A percentile compares a stretch with the other conserved stretches of the same genome.
phyloP scores from a whole-genome alignment of 306 rosid genomes.

The Dryas alaskensis region DNA sequence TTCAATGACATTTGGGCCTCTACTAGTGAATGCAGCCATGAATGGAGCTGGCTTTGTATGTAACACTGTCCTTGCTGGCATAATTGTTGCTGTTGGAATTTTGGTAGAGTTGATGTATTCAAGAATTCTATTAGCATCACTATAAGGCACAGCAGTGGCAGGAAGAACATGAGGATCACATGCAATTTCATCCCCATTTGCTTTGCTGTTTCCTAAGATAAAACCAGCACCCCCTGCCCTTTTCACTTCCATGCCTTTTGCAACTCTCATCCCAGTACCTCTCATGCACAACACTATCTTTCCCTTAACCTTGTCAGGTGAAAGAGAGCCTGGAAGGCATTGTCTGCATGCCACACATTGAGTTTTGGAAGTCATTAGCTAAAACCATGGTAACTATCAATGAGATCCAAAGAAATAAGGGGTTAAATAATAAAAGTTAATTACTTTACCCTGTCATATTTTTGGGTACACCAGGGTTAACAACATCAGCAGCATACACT shows the following conservation, averaged over 20 bases:
- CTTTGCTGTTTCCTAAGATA: constrained; percentile 53
- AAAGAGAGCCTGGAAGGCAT: constrained; percentile 64
- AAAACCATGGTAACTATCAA: neutral
- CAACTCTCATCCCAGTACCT: constrained; percentile 55
- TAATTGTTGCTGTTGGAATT: constrained; percentile 54
- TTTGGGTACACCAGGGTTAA: constrained; percentile 30
- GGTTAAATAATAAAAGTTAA: neutral
- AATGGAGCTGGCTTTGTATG: constrained; percentile 75
- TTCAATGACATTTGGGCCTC: constrained; percentile 87
- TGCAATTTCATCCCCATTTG: constrained; percentile 45
- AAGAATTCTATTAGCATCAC: constrained; percentile 43
- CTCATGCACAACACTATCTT: constrained; percentile 80
- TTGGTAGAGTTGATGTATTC: constrained; percentile 47
- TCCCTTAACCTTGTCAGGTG: constrained; percentile 55
- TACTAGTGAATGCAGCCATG: constrained; percentile 69
- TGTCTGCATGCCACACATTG: constrained; percentile 41
- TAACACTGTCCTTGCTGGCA: constrained; percentile 57
- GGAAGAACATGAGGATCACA: constrained; percentile 73
- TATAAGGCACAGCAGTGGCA: constrained; percentile 50
- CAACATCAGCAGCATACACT: constrained; percentile 59
- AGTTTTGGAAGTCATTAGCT: constrained; percentile 1
- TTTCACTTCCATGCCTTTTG: constrained; percentile 66
- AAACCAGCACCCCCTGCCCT: constrained; percentile 72
- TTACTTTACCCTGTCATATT: constrained; percentile 37
- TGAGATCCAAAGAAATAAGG: neutral